Conservation (phyloP, 306 rosid genomes). For the Cyclanthera cordifolia region DNA sequence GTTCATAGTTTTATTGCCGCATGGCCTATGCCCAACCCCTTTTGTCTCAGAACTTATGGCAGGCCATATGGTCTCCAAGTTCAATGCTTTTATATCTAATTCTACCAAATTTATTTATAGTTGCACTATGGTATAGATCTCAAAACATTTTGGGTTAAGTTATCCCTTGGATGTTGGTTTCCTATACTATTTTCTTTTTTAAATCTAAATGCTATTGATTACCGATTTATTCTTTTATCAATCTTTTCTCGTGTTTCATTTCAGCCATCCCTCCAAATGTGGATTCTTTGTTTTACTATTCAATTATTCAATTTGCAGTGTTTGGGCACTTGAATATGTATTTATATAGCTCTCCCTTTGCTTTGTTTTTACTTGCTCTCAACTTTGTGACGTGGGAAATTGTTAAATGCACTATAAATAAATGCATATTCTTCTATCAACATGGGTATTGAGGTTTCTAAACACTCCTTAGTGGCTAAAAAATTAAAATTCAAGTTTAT, state of each 20-base stretch:
- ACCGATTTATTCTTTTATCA: background rate
- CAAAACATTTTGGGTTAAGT: background rate
- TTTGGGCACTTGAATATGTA: background rate
- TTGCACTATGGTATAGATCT: slow-evolving; percentile 4
- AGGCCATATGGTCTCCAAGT: background rate
- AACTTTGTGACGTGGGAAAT: background rate
- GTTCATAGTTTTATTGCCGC: background rate
- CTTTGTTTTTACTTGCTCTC: background rate
- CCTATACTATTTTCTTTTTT: background rate
- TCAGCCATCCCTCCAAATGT: background rate
- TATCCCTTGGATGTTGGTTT: background rate
- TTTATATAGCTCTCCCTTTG: background rate
- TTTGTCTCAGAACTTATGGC: slow-evolving; percentile 1
- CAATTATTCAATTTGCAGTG: background rate
- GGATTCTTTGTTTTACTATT: background rate
- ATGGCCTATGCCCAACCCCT: background rate
- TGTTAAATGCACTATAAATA: background rate
- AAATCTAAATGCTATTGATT: background rate
- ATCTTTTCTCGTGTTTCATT: background rate
- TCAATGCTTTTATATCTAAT: background rate
- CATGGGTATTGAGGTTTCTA: background rate
- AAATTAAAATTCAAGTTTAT: background rate
- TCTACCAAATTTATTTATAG: background rate
- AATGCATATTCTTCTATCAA: background rate
- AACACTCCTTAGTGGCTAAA: background rate